A percentile compares a stretch with the other conserved stretches of the same genome.
Evolutionary conservation across 1,284 basidiomycete genomes (phyloP).

Genomic region (Gomphus sp.): DNA sequence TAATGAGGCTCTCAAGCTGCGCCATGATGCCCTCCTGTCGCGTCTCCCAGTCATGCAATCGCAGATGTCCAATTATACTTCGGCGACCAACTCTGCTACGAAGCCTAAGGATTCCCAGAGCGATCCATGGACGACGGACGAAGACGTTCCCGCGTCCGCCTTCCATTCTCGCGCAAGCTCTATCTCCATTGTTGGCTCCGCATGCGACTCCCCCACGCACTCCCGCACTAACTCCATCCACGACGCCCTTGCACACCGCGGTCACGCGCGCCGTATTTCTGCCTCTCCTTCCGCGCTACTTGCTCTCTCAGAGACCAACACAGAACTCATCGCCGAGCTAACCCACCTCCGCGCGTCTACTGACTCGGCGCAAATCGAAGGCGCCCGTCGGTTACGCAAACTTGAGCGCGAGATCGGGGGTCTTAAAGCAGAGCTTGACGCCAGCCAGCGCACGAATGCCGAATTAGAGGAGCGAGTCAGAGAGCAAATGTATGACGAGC

Average conservation of each 20-base stretch:
- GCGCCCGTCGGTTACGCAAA: slow-evolving; percentile 56
- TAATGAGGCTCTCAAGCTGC: slow-evolving; percentile 56
- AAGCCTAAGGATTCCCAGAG: not conserved
- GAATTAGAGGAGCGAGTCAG: slow-evolving; percentile 49
- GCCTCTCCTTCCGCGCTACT: slow-evolving; percentile 49
- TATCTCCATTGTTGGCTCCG: slow-evolving; percentile 7
- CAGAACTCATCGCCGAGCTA: slow-evolving; percentile 64
- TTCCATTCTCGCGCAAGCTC: not conserved
- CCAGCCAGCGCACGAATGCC: slow-evolving; percentile 55
- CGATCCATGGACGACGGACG: slow-evolving; percentile 6
- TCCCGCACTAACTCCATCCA: slow-evolving; percentile 18
- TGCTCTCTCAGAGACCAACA: slow-evolving; percentile 70
- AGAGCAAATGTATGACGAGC: slow-evolving; percentile 36
- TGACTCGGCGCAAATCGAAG: slow-evolving; percentile 51
- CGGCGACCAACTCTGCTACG: not conserved
- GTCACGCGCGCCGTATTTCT: slow-evolving; percentile 33
- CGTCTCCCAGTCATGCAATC: slow-evolving; percentile 38
- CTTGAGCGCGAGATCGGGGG: slow-evolving; percentile 69
- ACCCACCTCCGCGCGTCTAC: slow-evolving; percentile 69
- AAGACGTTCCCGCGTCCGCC: slow-evolving; percentile 6
- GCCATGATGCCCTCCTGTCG: slow-evolving; percentile 57
- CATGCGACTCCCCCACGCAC: slow-evolving; percentile 25
- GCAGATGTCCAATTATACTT: slow-evolving; percentile 21
- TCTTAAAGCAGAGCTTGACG: slow-evolving; percentile 64
- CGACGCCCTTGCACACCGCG: slow-evolving; percentile 17